These are phyloP conservation scores for Phallus indusiatus DNA, from an alignment of 768 basidiomycete species.

Conservation along the genomic window DNA sequence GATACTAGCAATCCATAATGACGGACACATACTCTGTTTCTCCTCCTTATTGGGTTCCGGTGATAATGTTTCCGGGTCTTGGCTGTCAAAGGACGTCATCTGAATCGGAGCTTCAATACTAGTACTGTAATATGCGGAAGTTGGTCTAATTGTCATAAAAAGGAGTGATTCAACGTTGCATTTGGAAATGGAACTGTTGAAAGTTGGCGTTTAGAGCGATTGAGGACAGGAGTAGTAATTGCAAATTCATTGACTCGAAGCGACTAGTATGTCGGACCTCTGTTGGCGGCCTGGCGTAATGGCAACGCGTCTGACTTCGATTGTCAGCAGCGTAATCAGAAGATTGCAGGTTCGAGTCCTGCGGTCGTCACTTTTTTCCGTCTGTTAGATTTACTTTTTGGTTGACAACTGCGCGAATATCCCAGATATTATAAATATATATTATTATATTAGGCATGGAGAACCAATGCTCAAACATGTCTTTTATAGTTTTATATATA, in stretches of 20 bases:
- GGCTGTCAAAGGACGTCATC: not conserved
- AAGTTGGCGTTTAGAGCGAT: too few relatives aligned
- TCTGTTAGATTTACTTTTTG: too few relatives aligned
- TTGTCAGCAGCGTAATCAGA: constrained; percentile 51
- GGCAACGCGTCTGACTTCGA: constrained; percentile 3
- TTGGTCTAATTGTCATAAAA: not conserved
- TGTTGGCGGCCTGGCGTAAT: constrained; percentile 2
- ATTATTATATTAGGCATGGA: too few relatives aligned
- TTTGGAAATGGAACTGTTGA: not conserved
- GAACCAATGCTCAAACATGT: too few relatives aligned
- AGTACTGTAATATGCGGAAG: not conserved
- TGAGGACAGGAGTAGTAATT: too few relatives aligned
- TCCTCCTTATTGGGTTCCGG: not conserved
- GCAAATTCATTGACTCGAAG: too few relatives aligned
- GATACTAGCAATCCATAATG: not conserved
- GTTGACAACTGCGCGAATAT: too few relatives aligned
- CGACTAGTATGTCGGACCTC: too few relatives aligned
- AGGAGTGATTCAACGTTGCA: not conserved
- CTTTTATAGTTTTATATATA: too few relatives aligned
- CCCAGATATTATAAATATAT: too few relatives aligned
- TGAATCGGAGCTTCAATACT: not conserved
- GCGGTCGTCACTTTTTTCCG: constrained; percentile 57
- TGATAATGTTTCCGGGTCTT: not conserved
- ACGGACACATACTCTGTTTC: too few relatives aligned
- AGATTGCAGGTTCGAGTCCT: constrained; percentile 97